Evolutionary conservation across 805 yeast genomes (phyloP), one percentile per base, ranked within the genome.

Genomic region (Saccharomycopsis lassenensis): DNA sequence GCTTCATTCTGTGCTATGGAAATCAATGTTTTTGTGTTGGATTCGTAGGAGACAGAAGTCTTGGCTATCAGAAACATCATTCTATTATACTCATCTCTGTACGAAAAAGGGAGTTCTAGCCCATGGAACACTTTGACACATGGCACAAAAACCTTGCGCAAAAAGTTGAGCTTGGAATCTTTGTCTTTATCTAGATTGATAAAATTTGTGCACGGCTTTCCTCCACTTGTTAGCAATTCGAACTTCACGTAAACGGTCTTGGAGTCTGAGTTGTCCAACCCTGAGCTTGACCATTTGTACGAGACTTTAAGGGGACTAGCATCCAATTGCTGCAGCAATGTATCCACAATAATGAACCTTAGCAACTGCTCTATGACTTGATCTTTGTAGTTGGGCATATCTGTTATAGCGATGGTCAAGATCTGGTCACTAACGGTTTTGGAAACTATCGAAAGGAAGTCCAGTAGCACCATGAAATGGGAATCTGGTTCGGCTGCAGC

Each of bases 361-460:
- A 40, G 29, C 3, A 37, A 18, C n/a, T 29, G 22, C 14, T 40
- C 41, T 3, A 30, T 24, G 10, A 24, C 10, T 17, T 10, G 17
- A 23, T 36, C 33, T 6, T 40, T 20, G 14, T 31, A 34, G 17
- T 35, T 34, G 2, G 46, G 46, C 19, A 42, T 36, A 5, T 39
- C 36, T 7, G 22, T 10, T 4, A 42, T 30, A 2, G 38, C 12
- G 6, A 42, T 17, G 10, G 37, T 29, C 14, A 41, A 24, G 11
- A 41, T 35, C 24, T 41, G 45, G 8, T 35, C 12, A 24, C 38
- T 36, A 20, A 39, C 16, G 10, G 35, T 28, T 2, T 14, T 22
- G 3, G 16, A 24, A 8, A 34, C 21, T 11, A 14, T 11, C 15
- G 26, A 15, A n/a, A 25, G 11, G 28, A 29, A 41, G 7, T 22